Base-by-base conservation (phyloP, 345 rosid genomes). In the Zanthoxylum bungeanum region DNA sequence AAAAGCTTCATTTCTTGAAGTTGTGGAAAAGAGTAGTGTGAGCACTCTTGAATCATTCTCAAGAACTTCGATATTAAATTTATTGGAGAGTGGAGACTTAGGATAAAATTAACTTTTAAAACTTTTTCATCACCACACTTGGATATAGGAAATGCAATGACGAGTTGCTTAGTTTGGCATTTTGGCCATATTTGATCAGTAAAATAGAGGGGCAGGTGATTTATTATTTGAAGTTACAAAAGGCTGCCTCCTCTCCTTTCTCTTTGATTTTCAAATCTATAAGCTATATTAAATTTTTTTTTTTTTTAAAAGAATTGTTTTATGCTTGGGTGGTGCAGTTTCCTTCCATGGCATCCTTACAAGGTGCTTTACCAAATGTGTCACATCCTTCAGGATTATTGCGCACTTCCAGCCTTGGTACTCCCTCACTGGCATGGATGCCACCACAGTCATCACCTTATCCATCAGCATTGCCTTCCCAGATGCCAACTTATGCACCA, bases 331-430 rank as follows among this genome's bases (percentile, higher is more conserved):
- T 68, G 69, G 17, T 88, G 79, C 72, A 85, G 93, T 95, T 92
- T 77, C 96, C 95, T 81, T 84, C 95, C 65, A 83, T 95, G 91
- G 78, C 74, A 24, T 57, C 97, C 65, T 74, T 88, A 68, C 93
- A 88, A 81, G 77, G 88, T 73, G 90, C 90, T 61, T 70, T 90
- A 68, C 93, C 87, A 55, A 84, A 75, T 74, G 53, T 78, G 66
- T 77, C 87, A 63, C 85, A 87, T 9, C 75, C 87, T 77, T 68
- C 86, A 9, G 81, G 86, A 40, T 59, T 84, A 31, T 67, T 75
- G 66, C 86, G 9, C 69, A 40, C 86, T 58, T 73, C 91, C 40
- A 66, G 85, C 64, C 74, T 87, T 62, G 91, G 80, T 55, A 58
- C 80, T 72, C 79, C 86, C 17, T 70, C 77, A 11, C 70, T 80